Evolutionary conservation across 768 basidiomycete genomes (phyloP), one percentile per base, ranked within the genome.

Genomic region (Tulasnella sp.): DNA sequence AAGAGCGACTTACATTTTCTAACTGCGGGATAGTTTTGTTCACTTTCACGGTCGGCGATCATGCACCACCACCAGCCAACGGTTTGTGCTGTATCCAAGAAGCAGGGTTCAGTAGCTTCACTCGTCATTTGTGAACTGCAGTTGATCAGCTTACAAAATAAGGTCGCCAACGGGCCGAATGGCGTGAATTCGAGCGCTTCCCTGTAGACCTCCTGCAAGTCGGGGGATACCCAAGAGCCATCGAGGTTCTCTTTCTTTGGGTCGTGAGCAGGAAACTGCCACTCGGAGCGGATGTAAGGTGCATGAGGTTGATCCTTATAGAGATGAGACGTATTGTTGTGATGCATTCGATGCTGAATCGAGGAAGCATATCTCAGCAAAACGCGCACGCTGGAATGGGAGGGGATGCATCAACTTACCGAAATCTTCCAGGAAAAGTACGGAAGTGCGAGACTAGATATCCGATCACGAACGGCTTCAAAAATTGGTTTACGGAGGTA

Each of bases 231-330:
- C 58, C 78, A 81, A 11, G 81, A 76, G 34, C 88, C 89, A 49
- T 76, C 70, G 34, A 78, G 67, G 64, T 84, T 81, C 69, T 87
- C 87, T 45, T 80, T 72, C n/a, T 78, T 74, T 10, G 82, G 78
- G 67, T 93, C 76, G 65, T 91, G 76, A 44, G 78, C 69, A 32
- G 84, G 83, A 26, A 84, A 75, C 24, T 82, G 80, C 19, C 80
- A 71, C 41, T 87, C 75, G 11, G 84, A 83, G 47, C 92, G 85
- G n/a, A 94, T 94, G 65, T 79, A 73, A 50, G 95, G 95, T 2
- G 97, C 92, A 66, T 90, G 95, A 61, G 97, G 94, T 69, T 98
- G 93, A 66, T 97, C 95, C 65, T 93, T 83, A 29, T 86, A 88
- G 81, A 96, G 81, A 72, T 97, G 94, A 13, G 79, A 88, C 3